Evolutionary conservation across 1,284 basidiomycete genomes (phyloP), one percentile per base, ranked within the genome.

Genomic region (Rhodofomes roseus): DNA sequence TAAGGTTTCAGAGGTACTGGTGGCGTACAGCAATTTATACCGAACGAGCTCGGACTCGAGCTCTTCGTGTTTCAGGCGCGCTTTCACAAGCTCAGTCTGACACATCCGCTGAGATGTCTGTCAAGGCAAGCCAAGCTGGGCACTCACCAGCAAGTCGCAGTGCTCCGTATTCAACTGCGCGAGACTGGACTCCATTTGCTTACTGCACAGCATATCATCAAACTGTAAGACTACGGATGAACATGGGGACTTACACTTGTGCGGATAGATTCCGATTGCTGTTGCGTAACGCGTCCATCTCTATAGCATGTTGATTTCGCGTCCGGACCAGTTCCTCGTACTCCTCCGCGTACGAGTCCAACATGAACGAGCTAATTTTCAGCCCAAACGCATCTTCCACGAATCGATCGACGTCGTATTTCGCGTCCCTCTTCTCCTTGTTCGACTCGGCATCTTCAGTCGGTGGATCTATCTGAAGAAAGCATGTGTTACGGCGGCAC

Each of bases 281-380:
- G 62, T 82, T 89, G 61, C 92, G 80, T 29, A 98, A 78, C 43
- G 81, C 79, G 67, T 96, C 95, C 72, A 95, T 81, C 71, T 96
- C 92, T 25, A 83, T 74, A 0, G 87, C 84, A 73, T 95, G 93
- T 25, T 87, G 89, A 62, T 93, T 90, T 60, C 89, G 86, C 66
- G 83, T 76, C 12, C 78, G 77, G 25, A 82, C 77, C 46, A 83
- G 73, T 56, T 95, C 93, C 61, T 92, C 86, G 73, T 95, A 96
- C 75, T 97, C 95, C 58, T 88, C 87, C 48, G 89, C 85, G 72
- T 93, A 96, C 23, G 85, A 82, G 71, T 97, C 95, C 54, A 96
- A 78, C 91, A 93, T 93, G 75, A 96, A 95, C 0, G 94, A 90
- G 2, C 92, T 95, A 61, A 98, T 94, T 62, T 83, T 83, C 62